Evolutionary conservation across 768 basidiomycete species (phyloP).

Genomic region (Russula olivacea): DNA sequence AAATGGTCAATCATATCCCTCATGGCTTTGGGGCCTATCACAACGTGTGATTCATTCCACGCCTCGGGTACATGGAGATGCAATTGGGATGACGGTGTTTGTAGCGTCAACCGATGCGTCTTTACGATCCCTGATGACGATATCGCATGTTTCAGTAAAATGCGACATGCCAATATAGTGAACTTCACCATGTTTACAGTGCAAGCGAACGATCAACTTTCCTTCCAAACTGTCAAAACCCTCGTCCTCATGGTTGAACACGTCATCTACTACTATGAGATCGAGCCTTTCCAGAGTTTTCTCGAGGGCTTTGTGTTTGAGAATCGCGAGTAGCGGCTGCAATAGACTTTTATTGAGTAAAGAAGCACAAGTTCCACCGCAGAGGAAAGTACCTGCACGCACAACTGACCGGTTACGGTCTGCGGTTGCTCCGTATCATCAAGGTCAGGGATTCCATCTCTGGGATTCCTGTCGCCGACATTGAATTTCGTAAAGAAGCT

Average conservation of each 20-base stretch:
- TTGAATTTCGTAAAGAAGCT: conserved; percentile 67
- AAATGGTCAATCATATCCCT: conserved; percentile 82
- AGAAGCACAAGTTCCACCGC: not conserved
- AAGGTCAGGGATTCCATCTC: conserved; percentile 22
- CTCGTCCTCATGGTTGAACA: conserved; percentile 36
- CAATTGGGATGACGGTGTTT: conserved; percentile 51
- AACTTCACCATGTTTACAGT: conserved; percentile 75
- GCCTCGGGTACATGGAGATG: conserved; percentile 61
- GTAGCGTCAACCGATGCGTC: conserved; percentile 67
- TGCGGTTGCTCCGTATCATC: conserved; percentile 36
- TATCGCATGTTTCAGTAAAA: conserved; percentile 9
- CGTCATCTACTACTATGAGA: conserved; percentile 57
- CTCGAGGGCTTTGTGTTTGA: conserved; percentile 69
- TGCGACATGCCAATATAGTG: not conserved
- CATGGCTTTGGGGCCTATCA: conserved; percentile 65
- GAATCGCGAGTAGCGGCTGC: conserved; percentile 61
- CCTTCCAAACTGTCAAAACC: conserved; percentile 62
- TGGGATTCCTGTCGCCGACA: conserved; percentile 31
- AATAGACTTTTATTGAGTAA: conserved; percentile 26
- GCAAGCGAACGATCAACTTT: conserved; percentile 61
- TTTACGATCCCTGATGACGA: conserved; percentile 60
- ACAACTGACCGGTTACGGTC: conserved; percentile 57
- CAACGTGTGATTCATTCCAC: conserved; percentile 54
- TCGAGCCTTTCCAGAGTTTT: conserved; percentile 75
- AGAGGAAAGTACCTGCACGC: conserved; percentile 50